Base-by-base conservation (phyloP, 2,329 filamentous ascomycete genomes). In the Alternaria tenuissima region DNA sequence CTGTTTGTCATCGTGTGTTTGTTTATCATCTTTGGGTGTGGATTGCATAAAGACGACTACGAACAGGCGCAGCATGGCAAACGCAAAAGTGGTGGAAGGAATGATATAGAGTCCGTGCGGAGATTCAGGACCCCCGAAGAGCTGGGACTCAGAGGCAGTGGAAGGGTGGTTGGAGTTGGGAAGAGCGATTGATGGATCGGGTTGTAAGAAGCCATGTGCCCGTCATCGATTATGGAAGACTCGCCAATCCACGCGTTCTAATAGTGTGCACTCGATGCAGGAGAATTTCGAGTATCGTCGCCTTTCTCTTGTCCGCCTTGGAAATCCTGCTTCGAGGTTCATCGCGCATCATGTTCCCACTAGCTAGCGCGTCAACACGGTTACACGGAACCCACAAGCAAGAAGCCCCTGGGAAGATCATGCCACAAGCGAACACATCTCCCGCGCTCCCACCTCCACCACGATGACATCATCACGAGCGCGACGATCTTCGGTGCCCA, bases 131-230 rank as follows among this genome's bases (percentile, higher is more conserved):
- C 67, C 34, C 61, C 69, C 8, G 69, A 74, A 28, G 72, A 76
- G 55, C 48, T 76, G 53, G 72, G 70, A 20, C 44, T 75, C n/a
- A 57, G 65, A 51, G 60, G 63, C 30, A 61, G 66, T 26, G 71
- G 66, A 26, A 73, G 53, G 52, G 69, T 76, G 20, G 69, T 76
- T 7, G 75, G 73, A 14, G 63, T 75, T 28, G 74, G 69, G 46
- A 77, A 77, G 62, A 75, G 69, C 62, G 75, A 77, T 69, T 77
- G 56, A 70, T 32, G 5, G 14, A 14, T 14, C 14, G 38, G 30
- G 18, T 16, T 12, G 4, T 36, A 6, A n/a, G 16, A 30, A 36
- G 46, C 44, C 30, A 34, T 48, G 18, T 12, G 18, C 28, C 8
- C 30, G 14, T 36, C 30, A 36, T 48, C 30, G 18, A 24, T 48